These are phyloP conservation scores for Yamadazyma dushanensis DNA, from an alignment of 1,139 yeast genomes.

Conservation along the genomic window DNA sequence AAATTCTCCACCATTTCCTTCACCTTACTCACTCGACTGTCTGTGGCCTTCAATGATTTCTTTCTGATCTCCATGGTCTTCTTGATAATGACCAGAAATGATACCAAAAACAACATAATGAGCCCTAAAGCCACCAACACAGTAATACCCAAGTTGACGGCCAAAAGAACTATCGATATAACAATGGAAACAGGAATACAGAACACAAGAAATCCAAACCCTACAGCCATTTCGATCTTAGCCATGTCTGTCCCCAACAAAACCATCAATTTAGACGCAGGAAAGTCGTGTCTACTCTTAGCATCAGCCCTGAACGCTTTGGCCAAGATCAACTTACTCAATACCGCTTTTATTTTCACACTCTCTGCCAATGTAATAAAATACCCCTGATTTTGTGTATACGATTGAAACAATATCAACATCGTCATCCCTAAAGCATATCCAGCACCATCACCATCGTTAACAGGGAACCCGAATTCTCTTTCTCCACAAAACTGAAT, in stretches of 20 bases:
- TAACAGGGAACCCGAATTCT: conserved; percentile 22
- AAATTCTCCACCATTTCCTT: conserved; percentile 38
- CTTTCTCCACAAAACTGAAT: conserved; percentile 28
- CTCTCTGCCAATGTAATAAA: conserved; percentile 44
- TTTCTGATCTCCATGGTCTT: conserved; percentile 27
- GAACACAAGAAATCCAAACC: conserved; percentile 28
- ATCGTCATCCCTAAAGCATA: conserved; percentile 33
- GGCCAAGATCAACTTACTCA: conserved; percentile 66
- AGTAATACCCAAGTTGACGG: conserved; percentile 33
- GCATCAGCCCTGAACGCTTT: conserved; percentile 65
- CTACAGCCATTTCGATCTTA: conserved; percentile 35
- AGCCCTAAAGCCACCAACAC: conserved; percentile 37
- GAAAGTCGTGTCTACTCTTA: conserved; percentile 55
- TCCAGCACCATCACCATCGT: conserved; percentile 37
- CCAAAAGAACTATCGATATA: conserved; percentile 33
- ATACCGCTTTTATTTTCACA: conserved; percentile 62
- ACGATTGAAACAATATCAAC: conserved; percentile 34
- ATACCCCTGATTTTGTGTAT: conserved; percentile 13
- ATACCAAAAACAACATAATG: conserved; percentile 24
- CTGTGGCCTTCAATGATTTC: conserved; percentile 31
- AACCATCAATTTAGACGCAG: conserved; percentile 68
- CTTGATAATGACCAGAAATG: conserved; percentile 23
- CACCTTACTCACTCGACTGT: conserved; percentile 31
- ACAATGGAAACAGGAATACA: conserved; percentile 30
- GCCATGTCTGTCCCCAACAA: conserved; percentile 41